These are phyloP conservation scores for Metschnikowia kofuensis DNA, from an alignment of 805 yeast species.

Conservation along the genomic window DNA sequence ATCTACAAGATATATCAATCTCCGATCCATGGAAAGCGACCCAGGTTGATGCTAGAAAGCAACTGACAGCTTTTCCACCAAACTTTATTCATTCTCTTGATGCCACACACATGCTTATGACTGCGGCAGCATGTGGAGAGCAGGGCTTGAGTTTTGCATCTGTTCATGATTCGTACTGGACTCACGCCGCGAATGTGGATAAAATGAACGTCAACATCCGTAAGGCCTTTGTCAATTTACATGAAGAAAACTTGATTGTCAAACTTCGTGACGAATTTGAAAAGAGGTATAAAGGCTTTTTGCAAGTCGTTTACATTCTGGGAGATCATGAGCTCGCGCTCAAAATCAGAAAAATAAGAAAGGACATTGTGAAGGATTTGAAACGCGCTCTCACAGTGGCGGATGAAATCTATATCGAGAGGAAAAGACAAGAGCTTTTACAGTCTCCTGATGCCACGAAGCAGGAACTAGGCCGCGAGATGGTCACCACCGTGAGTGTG, in stretches of 20 bases:
- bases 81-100: constrained; percentile 92
- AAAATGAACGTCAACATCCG: constrained; percentile 68
- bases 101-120: constrained; percentile 93
- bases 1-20: constrained; percentile 82
- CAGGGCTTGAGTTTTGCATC: constrained; percentile 76
- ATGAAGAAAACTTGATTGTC: constrained; percentile 67
- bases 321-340: constrained; percentile 49
- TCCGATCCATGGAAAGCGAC: constrained; percentile 82
- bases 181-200: constrained; percentile 85
- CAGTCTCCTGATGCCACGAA: constrained; percentile 50
- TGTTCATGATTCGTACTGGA: constrained; percentile 98
- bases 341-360: constrained; percentile 48
- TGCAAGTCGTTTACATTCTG: constrained; percentile 58
- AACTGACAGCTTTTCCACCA: constrained; percentile 92
- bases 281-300: constrained; percentile 69
- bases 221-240: constrained; percentile 75
- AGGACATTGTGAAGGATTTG: constrained; percentile 44
- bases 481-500: constrained; percentile 71
- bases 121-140: constrained; percentile 75
- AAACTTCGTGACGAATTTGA: constrained; percentile 76
- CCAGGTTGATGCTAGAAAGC: constrained; percentile 85
- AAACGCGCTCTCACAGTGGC: constrained; percentile 58
- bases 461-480: constrained; percentile 46
- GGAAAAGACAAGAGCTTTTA: constrained; percentile 54
- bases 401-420: constrained; percentile 75